Evolutionary conservation across 163 green algal genomes (phyloP), one percentile per base, ranked within the genome.

Genomic region (Scenedesmus sp.): DNA sequence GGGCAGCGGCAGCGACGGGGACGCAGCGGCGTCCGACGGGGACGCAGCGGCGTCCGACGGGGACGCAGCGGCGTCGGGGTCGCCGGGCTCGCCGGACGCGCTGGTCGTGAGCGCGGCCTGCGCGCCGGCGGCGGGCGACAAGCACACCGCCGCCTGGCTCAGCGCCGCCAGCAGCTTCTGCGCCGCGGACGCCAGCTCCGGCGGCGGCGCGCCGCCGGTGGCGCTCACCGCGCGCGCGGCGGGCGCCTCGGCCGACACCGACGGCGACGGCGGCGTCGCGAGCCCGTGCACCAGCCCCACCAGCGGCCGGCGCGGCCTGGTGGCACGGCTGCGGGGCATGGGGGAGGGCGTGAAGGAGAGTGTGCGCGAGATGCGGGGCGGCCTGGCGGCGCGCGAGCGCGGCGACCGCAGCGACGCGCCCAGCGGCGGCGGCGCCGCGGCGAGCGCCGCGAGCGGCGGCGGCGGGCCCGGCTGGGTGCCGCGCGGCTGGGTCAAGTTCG

Each of bases 311-410:
- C 36, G 56, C 56, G 28, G 56, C 28, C n/a, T 64, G 36, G 56
- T 29, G 36, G 56, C 28, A 2, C 22, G n/a, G 56, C 26, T 64
- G 7, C 28, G 26, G 56, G 28, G 56, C 14, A 15, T 64, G 26
- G n/a, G n/a, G n/a, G 54, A 63, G 54, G 31, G 53, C 15, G 53
- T 60, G 53, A 60, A 63, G 54, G 54, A 63, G 54, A 64, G 56
- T 64, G 56, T 64, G n/a, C n/a, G n/a, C n/a, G n/a, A n/a, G n/a
- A n/a, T n/a, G n/a, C n/a, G n/a, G n/a, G n/a, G n/a, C n/a, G n/a
- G n/a, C n/a, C n/a, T n/a, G n/a, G n/a, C n/a, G n/a, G n/a, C n/a
- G n/a, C n/a, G n/a, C n/a, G n/a, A n/a, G n/a, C n/a, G n/a, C n/a
- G n/a, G n/a, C n/a, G n/a, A n/a, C n/a, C n/a, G n/a, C n/a, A n/a